A percentile compares a stretch with the other conserved stretches of the same genome.
Evolutionary conservation across 345 rosid genomes (phyloP).

Genomic region (Lagerstroemia speciosa): DNA sequence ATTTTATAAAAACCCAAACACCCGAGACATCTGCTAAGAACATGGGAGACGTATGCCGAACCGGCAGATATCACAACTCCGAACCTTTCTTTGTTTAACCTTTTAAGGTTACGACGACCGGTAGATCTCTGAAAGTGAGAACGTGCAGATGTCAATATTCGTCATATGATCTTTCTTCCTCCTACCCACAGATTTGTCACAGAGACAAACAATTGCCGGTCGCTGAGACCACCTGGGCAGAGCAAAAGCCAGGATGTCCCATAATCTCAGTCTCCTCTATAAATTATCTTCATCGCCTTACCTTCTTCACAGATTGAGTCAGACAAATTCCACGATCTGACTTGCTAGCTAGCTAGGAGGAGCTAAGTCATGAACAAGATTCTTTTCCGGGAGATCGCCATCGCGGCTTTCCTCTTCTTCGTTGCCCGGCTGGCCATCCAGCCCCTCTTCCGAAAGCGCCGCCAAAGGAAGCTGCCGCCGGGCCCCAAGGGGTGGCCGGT

Average conservation of each 20-base stretch:
- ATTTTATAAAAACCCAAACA: no score
- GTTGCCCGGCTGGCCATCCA: conserved; percentile 18
- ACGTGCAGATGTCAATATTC: neutral
- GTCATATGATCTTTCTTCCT: neutral
- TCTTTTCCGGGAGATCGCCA: conserved; percentile 19
- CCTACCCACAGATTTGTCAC: no score
- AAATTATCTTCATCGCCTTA: neutral
- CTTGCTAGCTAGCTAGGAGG: no score
- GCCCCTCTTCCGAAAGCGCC: conserved; percentile 9
- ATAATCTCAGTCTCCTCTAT: no score
- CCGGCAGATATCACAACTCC: neutral
- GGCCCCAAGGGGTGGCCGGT: conserved; percentile 61
- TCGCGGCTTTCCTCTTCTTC: conserved; percentile 23
- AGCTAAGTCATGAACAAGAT: neutral
- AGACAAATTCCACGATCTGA: neutral
- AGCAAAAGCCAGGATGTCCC: no score
- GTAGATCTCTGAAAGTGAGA: neutral
- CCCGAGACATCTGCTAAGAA: no score
- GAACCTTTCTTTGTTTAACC: neutral
- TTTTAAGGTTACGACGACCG: neutral
- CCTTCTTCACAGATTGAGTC: neutral
- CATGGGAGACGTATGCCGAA: no score
- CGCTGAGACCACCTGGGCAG: no score
- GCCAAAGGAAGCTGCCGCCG: conserved; percentile 21
- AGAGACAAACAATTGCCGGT: no score